Base-by-base conservation (phyloP, 768 basidiomycete genomes). In the Fomitopsis pulvina region DNA sequence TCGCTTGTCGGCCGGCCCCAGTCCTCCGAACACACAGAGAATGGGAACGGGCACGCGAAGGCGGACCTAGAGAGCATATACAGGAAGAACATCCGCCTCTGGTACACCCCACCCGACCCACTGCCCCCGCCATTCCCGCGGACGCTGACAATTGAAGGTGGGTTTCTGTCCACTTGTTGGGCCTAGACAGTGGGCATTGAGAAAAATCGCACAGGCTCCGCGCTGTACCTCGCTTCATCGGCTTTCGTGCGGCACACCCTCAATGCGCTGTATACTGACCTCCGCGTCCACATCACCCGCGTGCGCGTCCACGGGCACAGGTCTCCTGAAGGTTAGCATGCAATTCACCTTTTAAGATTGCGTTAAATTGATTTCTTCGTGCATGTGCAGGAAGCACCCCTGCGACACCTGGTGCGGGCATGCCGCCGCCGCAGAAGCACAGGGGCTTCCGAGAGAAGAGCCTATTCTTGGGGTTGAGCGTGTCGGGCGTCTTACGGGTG, bases 141-240 rank as follows among this genome's bases (percentile, higher is more conserved):
- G 45, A 85, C 78, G 0, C 68, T 89, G 37, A 77, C 79, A 41
- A 69, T 89, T 14, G 85, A 91, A 74, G 88, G 86, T 84, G 57
- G 26, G 71, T 50, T 7, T 24, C 20, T n/a, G 32, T 34, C 32
- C 32, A n/a, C n/a, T n/a, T 16, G 41, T 41, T 9, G 41, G 6
- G 20, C 20, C 11, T 20, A 8, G 39, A 4, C 5, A 3, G 41
- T 41, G 8, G 20, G 20, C 20, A 22, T 21, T 41, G 34, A 37
- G 7, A 14, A 7, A 37, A 14, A 16, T 5, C 24, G 9, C 16
- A 6, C 55, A 87, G 86, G 88, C n/a, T 62, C 86, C 3, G 78
- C 82, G 7, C 57, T 90, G 26, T 91, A 90, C 65, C 71, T 81
- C 52, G 77, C 84, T 1, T 86, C 85, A 0, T 79, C 85, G 2